A percentile compares a stretch with the other conserved stretches of the same genome.
Conservation (phyloP, 2,329 filamentous ascomycete species). For the Lizonia empirigonia region DNA sequence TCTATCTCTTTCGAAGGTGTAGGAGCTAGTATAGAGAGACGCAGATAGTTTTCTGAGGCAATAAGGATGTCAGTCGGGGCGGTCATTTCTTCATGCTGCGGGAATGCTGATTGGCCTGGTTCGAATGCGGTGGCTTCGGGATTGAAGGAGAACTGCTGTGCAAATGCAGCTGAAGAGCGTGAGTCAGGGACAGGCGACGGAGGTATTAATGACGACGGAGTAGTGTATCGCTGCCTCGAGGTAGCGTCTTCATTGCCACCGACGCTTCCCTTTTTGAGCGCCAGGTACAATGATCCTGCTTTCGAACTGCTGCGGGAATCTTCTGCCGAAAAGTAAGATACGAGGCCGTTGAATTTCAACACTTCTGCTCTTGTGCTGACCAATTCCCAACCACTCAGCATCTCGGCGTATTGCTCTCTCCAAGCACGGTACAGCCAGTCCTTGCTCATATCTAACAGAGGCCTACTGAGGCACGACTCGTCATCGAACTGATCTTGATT, state of each 20-base stretch:
- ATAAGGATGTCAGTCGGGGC: constrained; percentile 23
- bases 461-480: constrained; percentile 53
- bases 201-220: constrained; percentile 36
- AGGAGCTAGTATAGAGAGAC: constrained; percentile 37
- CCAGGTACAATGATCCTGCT: constrained; percentile 33
- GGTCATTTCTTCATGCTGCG: constrained; percentile 22
- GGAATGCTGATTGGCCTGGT: constrained; percentile 28
- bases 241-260: constrained; percentile 17
- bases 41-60: constrained; percentile 37
- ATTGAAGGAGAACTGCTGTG: constrained; percentile 43
- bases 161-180: constrained; percentile 34
- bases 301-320: constrained; percentile 32
- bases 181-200: constrained; percentile 25
- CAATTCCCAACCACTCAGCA: constrained; percentile 65
- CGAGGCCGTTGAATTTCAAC: constrained; percentile 59
- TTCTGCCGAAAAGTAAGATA: constrained; percentile 42
- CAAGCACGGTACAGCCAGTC: constrained; percentile 59
- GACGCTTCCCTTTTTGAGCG: constrained; percentile 25
- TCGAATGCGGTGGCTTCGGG: constrained; percentile 45
- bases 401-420: constrained; percentile 62
- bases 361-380: constrained; percentile 62
- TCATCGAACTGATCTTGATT: constrained; percentile 63
- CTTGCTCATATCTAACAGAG: constrained; percentile 58
- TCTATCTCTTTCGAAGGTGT: constrained; percentile 28
- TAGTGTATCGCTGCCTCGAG: constrained; percentile 25